Base-by-base conservation (phyloP, 2,329 filamentous ascomycete genomes). In the Zymoseptoria ardabiliae region DNA sequence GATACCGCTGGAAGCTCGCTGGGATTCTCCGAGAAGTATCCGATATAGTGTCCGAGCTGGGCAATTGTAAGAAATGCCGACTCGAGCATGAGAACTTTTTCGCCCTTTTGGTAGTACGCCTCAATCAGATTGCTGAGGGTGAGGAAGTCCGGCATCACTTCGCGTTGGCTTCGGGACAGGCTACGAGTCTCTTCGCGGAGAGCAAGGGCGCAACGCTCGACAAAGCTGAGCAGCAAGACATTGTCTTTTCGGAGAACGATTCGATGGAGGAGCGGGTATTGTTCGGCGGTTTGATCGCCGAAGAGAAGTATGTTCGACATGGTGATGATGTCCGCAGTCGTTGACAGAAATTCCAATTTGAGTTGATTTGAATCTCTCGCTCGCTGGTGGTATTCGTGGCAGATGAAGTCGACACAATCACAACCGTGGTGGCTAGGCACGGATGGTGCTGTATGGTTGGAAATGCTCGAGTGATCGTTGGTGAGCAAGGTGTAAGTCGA, bases 271-370 rank as follows among this genome's bases (percentile, higher is more conserved):
- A 87, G 84, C 65, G 76, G 77, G 70, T 87, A 83, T 67, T 85
- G 85, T 72, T 87, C 84, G 67, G 85, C 79, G 61, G 86, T 88
- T 75, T 89, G 86, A 70, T 89, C 86, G 76, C 86, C 86, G 71
- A 89, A 88, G 63, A 89, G 81, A 72, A 87, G 81, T 60, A 77
- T 70, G 69, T 80, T 79, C 70, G 72, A 71, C 72, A 74, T 74
- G n/a, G 55, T 72, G 57, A 41, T 52, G 55, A 50, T 56, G 54
- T 50, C 23, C 45, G 28, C 53, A 41, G 20, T 52, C 21, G 30
- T 58, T 30, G 50, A 20, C 57, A 53, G 53, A 56, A 62, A 58
- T 61, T 61, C 53, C 54, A 61, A 58, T 54, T 50, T 58, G 58
- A 50, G 41, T 13, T 45, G 50, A 8, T 50, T 3, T n/a, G 45